Base-by-base conservation (phyloP, 1,284 basidiomycete species). In the Trichosporon sp. region DNA sequence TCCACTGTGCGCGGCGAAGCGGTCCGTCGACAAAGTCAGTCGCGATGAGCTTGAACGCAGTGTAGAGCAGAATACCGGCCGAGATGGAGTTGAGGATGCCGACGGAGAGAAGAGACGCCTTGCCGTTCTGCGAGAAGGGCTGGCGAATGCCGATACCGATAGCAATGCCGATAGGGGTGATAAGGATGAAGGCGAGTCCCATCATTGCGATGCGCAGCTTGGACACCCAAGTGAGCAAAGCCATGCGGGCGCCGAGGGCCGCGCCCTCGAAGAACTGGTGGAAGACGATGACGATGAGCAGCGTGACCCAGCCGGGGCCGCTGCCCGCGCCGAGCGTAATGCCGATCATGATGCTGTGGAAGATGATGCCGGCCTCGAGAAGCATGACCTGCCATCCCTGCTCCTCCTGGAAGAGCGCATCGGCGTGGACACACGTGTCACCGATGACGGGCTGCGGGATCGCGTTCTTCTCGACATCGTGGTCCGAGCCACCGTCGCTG, bases 301-400 rank as follows among this genome's bases (percentile, higher is more conserved):
- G 64, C 23, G 72, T 71, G 19, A 65, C 68, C 69, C 69, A 73
- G 16, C 72, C 72, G 0, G 59, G 46, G 7, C 71, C 72, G 1
- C 64, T 61, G 10, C 69, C 69, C 1, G 70, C 69, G 33, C 70
- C 70, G 56, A 70, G 66, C 8, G 69, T 69, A n/a, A 72, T 65
- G 10, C 71, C 69, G 33, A 70, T 72, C 69, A 70, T 72, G 65
- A 72, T 69, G 3, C 36, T 52, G 59, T 60, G 56, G 72, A 83
- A 82, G 65, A 82, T 75, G 67, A 83, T 82, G 36, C 82, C 82
- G 0, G 75, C 78, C 62, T 83, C 81, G 31, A 63, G 73, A 16
- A 80, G 56, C 6, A 63, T 21, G 16, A 66, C 61, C 56, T 66
- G 65, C 65, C 65, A 66, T 33, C 46, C 61, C 59, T 66, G 61